Conservation (phyloP, 2,329 filamentous ascomycete species). For the Fusarium brachygibbosum region DNA sequence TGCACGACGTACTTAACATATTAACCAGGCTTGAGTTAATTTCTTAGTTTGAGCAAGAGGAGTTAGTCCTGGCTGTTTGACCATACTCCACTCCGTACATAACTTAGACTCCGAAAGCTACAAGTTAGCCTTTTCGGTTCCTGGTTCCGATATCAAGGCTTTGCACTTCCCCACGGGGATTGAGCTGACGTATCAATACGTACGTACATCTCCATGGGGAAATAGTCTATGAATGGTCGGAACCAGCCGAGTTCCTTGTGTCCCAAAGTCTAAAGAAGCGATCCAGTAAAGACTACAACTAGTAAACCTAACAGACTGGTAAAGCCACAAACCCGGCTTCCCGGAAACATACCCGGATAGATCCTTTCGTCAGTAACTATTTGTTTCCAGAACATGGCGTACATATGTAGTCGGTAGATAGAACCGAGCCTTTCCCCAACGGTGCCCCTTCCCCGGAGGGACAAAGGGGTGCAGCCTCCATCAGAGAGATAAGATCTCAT, state of each 20-base stretch:
- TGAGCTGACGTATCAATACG: background rate
- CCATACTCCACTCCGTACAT: no score
- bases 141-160: background rate
- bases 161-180: background rate
- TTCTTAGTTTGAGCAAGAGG: no score
- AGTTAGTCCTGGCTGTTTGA: no score
- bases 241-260: background rate
- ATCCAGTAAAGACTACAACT: background rate
- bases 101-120: no score
- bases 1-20: no score
- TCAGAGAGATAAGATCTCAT: background rate
- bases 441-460: background rate
- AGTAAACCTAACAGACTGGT: background rate
- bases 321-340: background rate
- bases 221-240: background rate
- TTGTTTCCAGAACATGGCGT: background rate
- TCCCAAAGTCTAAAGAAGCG: background rate
- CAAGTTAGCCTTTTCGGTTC: background rate
- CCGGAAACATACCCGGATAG: background rate
- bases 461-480: background rate
- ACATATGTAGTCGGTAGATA: background rate
- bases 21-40: no score
- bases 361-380: background rate
- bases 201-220: background rate
- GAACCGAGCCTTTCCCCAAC: background rate